These are phyloP conservation scores for Jatropha podagrica DNA, from an alignment of 441 rosid genomes.

Conservation along the genomic window DNA sequence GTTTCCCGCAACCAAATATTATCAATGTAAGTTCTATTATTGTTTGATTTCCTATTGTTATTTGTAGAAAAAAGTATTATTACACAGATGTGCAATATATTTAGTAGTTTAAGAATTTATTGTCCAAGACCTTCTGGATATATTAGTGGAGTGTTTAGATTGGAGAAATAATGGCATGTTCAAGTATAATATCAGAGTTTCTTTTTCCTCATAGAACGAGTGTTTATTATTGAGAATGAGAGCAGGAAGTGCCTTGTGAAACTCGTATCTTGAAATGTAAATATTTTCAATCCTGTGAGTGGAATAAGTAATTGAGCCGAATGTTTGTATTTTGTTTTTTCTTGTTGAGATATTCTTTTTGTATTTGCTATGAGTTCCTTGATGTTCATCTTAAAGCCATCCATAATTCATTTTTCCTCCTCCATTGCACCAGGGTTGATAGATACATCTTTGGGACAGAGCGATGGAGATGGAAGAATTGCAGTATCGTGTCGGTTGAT, in stretches of 20 bases:
- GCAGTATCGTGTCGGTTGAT: constrained; percentile 20
- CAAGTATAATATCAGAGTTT: background rate
- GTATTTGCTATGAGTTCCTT: background rate
- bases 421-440: constrained; percentile 26
- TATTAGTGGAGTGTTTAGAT: background rate
- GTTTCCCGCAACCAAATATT: constrained; percentile 23
- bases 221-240: background rate
- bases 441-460: constrained; percentile 14
- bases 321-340: background rate
- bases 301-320: background rate
- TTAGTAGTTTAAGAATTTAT: constrained; percentile 1
- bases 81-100: background rate
- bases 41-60: constrained; percentile 3
- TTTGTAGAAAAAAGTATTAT: background rate
- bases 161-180: background rate
- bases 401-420: background rate
- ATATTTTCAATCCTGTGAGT: background rate
- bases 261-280: background rate
- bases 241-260: background rate
- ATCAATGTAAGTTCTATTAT: constrained; percentile 36
- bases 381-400: background rate
- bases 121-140: background rate
- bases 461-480: constrained; percentile 4
- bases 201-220: background rate
- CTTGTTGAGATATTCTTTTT: background rate